Base-by-base conservation (phyloP, 1,139 yeast species). In the Candida mesenterica region DNA sequence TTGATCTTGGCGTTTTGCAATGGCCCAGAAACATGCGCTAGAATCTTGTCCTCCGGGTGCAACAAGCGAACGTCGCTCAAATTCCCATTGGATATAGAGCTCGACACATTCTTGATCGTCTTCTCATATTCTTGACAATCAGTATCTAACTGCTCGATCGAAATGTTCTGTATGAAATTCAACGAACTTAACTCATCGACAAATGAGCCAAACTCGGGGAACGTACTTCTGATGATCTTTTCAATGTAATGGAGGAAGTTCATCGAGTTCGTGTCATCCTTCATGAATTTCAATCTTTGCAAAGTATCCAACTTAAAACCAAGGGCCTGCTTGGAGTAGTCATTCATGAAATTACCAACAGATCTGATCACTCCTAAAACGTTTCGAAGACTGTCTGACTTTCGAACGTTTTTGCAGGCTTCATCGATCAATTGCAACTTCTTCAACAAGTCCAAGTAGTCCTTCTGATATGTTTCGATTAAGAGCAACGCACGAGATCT, bases 281-380 rank as follows among this genome's bases (percentile, higher is more conserved):
- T 92, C 64, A 94, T 82, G 53, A 89, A 88, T 34, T 82, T 86
- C 39, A 92, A 68, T 48, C 96, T 70, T 47, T 82, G 94, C 39
- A 92, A 67, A 2, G 96, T 85, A 23, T 87, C 85, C 29, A 92
- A 65, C 49, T 79, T 82, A 64, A 92, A 89, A 1, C 97, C 98
- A 37, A 73, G 62, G 0, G 95, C 97, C 47, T 82, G 82, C 51
- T 85, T 89, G 5, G 84, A 67, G 22, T 70, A 62, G 52, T 87
- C 95, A 57, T 92, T 92, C 97, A 92, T 92, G 53, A 81, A 89
- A 53, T 92, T 92, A 15, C 97, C 98, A 41, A 92, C 82, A 14
- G 84, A 82, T 45, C 89, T 72, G 36, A 92, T 86, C 28, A 92
- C 75, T 32, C 82, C 83, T 39, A 92, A 66, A 7, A 90, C 75